phyloP scores from a whole-genome alignment of 164 flowering plant genomes.

The Magnolia changhungtana region DNA sequence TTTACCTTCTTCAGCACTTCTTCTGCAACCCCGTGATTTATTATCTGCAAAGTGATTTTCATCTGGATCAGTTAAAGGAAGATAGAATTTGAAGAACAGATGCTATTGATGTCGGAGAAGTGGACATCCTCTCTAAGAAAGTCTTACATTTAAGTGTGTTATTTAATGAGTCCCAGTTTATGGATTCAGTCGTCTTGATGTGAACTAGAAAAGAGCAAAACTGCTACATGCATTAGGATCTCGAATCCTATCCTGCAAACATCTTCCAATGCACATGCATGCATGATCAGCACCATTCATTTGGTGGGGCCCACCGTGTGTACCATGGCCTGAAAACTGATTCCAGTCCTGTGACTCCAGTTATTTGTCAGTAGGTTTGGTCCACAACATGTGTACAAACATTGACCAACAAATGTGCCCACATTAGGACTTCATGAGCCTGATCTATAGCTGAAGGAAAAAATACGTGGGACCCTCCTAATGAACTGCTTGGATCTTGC shows the following conservation, averaged over 20 bases:
- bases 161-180: neutral
- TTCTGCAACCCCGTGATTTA: slow-evolving; percentile 19
- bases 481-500: too few species aligned
- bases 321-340: too few species aligned
- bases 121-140: neutral
- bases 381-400: too few species aligned
- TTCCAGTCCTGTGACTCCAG: too few species aligned
- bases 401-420: too few species aligned
- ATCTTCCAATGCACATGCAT: too few species aligned
- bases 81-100: neutral
- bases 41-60: slow-evolving; percentile 13
- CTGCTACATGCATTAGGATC: neutral
- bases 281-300: too few species aligned
- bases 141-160: neutral
- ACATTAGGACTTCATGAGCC: too few species aligned
- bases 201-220: neutral
- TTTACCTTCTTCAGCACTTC: slow-evolving; percentile 15
- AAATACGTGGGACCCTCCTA: too few species aligned
- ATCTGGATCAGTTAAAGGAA: neutral
- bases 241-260: neutral
- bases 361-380: too few species aligned
- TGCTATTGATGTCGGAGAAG: neutral
- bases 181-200: neutral
- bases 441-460: too few species aligned
- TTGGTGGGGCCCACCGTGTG: too few species aligned